phyloP scores from a whole-genome alignment of 805 yeast genomes.

The Yarrowia divulgata region DNA sequence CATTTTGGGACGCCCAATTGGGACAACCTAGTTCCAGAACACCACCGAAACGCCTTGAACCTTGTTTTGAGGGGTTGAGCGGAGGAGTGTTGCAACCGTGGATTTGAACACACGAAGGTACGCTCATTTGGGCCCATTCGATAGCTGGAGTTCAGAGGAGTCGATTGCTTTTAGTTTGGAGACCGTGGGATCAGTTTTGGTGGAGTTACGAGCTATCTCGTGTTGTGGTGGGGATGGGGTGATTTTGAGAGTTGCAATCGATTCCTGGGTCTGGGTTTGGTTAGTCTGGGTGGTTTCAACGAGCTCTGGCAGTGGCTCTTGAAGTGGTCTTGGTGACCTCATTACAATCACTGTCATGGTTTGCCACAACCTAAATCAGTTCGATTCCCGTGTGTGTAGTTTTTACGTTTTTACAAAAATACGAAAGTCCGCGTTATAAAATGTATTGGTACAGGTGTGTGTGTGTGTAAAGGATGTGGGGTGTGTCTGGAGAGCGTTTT shows the following conservation, averaged over 20 bases:
- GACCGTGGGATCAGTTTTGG: background rate
- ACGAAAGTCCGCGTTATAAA: too few species aligned
- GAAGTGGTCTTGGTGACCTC: too few species aligned
- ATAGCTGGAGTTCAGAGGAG: background rate
- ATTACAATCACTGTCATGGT: too few species aligned
- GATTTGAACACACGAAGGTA: too few species aligned
- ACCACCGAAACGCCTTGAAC: conserved; percentile 11
- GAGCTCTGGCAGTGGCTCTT: too few species aligned
- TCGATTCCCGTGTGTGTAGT: too few species aligned
- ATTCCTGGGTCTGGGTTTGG: background rate
- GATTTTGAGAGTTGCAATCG: background rate
- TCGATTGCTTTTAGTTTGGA: background rate
- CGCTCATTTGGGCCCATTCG: background rate
- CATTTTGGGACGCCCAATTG: conserved; percentile 20
- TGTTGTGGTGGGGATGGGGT: background rate
- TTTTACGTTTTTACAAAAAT: too few species aligned
- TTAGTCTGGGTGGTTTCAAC: background rate
- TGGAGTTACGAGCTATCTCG: background rate
- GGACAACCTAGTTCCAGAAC: conserved; percentile 7
- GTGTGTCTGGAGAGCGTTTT: too few species aligned
- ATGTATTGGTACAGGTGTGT: too few species aligned
- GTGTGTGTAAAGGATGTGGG: too few species aligned
- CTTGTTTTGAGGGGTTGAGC: conserved; percentile 5
- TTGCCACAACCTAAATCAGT: too few species aligned
- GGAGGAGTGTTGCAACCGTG: too few species aligned